Evolutionary conservation across 331 rosid species (phyloP), one percentile per base, ranked within the genome.

Genomic region (Acacia pycnantha): DNA sequence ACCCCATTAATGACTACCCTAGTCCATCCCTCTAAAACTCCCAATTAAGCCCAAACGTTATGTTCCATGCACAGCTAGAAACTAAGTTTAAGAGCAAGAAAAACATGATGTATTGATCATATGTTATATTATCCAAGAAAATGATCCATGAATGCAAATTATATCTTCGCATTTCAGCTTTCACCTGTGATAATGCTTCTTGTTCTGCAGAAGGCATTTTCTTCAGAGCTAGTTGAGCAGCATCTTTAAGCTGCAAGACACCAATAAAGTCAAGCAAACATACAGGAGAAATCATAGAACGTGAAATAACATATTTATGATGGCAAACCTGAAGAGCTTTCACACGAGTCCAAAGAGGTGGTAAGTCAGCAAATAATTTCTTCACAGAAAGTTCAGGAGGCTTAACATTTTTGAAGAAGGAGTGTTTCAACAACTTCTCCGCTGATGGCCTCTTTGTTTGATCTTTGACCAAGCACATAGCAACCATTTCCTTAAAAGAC

Each of bases 401-500:
- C 90, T 94, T 94, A 22, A 90, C 91, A 46, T 84, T 79, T 86
- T 90, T 96, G 86, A 96, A 96, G 88, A 96, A 94, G 35, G 97
- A 89, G 81, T 94, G 99, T 70, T 94, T 96, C 84, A 96, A 83
- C 76, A 96, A 88, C 86, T 96, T 96, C 79, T 94, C 99, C 62
- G 94, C 95, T 0, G 98, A 82, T 40, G 99, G 99, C 85, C 99
- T 90, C 93, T 94, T 96, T 59, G 98, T 78, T 86, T 94, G 99
- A 87, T 96, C 99, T 91, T 96, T 96, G 81, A 96, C 99, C 88
- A 96, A 88, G 91, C 99, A 94, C 99, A 96, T 96, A 64, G 99
- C 98, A 92, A 94, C 99, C 98, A 96, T 92, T 88, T 96, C 98
- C 92, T 96, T 96, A 90, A 96, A 96, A 89, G 97, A 92, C 99